Evolutionary conservation across 2,329 filamentous ascomycete species (phyloP).

Genomic region (Fusarium foetens): DNA sequence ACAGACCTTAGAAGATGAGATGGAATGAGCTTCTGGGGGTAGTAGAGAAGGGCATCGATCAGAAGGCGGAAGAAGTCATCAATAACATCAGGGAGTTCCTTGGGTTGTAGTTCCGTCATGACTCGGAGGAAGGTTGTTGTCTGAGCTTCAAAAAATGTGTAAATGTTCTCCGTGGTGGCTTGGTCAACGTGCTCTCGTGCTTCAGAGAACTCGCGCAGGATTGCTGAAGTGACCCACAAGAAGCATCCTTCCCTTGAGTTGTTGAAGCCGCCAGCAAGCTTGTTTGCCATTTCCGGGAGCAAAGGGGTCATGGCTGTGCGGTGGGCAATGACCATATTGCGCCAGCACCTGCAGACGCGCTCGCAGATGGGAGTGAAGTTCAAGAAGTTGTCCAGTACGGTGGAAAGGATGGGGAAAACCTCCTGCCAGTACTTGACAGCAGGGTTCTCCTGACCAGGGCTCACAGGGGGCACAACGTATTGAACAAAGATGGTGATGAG

Average conservation of each 20-base stretch:
- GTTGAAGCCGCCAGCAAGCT: conserved; percentile 85
- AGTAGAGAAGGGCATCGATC: conserved; percentile 92
- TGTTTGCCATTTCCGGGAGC: conserved; percentile 85
- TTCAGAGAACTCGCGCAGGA: conserved; percentile 94
- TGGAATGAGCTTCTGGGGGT: conserved; percentile 83
- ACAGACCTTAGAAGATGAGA: conserved; percentile 84
- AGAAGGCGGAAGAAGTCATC: conserved; percentile 97
- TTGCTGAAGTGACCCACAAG: conserved; percentile 96
- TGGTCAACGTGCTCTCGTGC: conserved; percentile 86
- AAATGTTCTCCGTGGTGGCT: conserved; percentile 86
- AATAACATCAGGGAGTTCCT: conserved; percentile 83
- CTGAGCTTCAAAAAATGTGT: conserved; percentile 94
- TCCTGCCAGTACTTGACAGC: conserved; percentile 97
- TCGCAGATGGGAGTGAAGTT: conserved; percentile 90
- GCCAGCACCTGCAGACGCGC: conserved; percentile 93
- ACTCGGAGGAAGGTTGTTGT: conserved; percentile 89
- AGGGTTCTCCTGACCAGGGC: conserved; percentile 79
- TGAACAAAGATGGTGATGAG: conserved; percentile 92
- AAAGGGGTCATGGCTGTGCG: conserved; percentile 88
- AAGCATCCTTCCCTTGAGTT: conserved; percentile 93
- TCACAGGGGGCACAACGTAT: conserved; percentile 77
- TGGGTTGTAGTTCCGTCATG: conserved; percentile 81
- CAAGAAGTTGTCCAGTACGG: conserved; percentile 88
- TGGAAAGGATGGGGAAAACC: conserved; percentile 86
- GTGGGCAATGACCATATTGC: conserved; percentile 96